These are phyloP conservation scores for Botrytis byssoidea DNA, from an alignment of 2,329 filamentous ascomycete genomes.

Conservation along the genomic window DNA sequence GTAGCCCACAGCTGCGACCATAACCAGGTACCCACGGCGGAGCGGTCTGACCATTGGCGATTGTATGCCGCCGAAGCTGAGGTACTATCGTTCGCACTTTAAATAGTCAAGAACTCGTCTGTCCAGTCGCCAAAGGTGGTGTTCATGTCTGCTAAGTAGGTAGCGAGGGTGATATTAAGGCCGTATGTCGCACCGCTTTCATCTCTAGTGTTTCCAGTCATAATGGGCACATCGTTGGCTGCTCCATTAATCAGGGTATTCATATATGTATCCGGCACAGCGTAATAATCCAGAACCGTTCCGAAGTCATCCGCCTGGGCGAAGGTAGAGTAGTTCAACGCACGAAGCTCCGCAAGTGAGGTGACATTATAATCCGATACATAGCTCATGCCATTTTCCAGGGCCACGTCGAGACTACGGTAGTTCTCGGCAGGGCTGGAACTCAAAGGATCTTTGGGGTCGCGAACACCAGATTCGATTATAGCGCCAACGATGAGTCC, in stretches of 20 bases:
- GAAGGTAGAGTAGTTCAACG: neutral
- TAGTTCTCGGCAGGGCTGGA: constrained; percentile 31
- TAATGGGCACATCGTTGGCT: constrained; percentile 40
- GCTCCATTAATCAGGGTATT: constrained; percentile 24
- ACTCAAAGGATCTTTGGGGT: constrained; percentile 33
- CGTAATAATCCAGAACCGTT: constrained; percentile 31
- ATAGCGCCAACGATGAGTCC: constrained; percentile 36
- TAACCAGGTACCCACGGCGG: neutral
- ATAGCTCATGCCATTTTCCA: constrained; percentile 22
- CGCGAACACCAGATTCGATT: constrained; percentile 34
- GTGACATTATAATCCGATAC: constrained; percentile 27
- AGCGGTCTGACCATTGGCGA: constrained; percentile 24
- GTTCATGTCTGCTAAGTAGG: constrained; percentile 30
- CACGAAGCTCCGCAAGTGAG: constrained; percentile 26
- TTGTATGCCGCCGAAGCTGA: neutral
- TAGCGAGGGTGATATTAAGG: constrained; percentile 35
- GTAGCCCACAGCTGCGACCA: neutral
- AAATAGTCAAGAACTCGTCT: neutral
- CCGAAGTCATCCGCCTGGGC: constrained; percentile 5
- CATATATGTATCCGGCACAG: constrained; percentile 30
- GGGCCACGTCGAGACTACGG: constrained; percentile 14
- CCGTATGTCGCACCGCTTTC: constrained; percentile 35
- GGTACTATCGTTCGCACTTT: neutral
- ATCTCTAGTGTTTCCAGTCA: constrained; percentile 38
- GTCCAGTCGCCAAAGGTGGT: neutral